Percentiles rank a stretch among this genome's conserved stretches.
Conservation (phyloP, 2,329 filamentous ascomycete species). For the Hypoxylon sp. region DNA sequence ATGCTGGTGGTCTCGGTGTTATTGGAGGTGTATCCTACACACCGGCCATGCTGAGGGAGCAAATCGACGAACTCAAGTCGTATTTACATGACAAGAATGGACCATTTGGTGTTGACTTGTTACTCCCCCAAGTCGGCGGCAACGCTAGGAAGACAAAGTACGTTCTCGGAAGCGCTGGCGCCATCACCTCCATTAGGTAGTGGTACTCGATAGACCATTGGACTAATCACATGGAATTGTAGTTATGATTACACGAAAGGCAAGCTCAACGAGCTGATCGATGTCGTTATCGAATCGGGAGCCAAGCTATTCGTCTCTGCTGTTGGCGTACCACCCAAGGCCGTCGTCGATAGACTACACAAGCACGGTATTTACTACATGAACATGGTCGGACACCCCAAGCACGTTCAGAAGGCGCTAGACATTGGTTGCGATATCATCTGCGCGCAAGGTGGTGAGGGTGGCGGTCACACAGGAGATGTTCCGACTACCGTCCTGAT, state of each 20-base stretch:
- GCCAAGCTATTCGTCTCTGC: constrained; percentile 96
- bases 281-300: constrained; percentile 92
- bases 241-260: constrained; percentile 99
- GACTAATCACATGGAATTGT: constrained; percentile 42
- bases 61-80: constrained; percentile 94
- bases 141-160: constrained; percentile 94
- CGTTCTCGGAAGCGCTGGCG: constrained; percentile 45
- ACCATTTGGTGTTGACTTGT: constrained; percentile 93
- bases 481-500: constrained; percentile 94
- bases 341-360: constrained; percentile 92
- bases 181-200: constrained; percentile 15
- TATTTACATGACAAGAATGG: constrained; percentile 91
- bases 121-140: constrained; percentile 95
- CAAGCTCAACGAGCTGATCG: constrained; percentile 90
- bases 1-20: constrained; percentile 95
- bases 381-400: constrained; percentile 99
- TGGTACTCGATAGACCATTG: constrained; percentile 2
- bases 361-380: constrained; percentile 91
- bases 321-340: constrained; percentile 91
- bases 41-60: constrained; percentile 95
- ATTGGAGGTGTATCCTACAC: constrained; percentile 97
- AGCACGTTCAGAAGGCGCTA: constrained; percentile 97
- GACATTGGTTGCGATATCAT: constrained; percentile 95
- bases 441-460: constrained; percentile 98
- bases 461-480: constrained; percentile 95